These are phyloP conservation scores for Cyphellophora attinorum DNA, from an alignment of 2,329 filamentous ascomycete genomes.

Conservation along the genomic window DNA sequence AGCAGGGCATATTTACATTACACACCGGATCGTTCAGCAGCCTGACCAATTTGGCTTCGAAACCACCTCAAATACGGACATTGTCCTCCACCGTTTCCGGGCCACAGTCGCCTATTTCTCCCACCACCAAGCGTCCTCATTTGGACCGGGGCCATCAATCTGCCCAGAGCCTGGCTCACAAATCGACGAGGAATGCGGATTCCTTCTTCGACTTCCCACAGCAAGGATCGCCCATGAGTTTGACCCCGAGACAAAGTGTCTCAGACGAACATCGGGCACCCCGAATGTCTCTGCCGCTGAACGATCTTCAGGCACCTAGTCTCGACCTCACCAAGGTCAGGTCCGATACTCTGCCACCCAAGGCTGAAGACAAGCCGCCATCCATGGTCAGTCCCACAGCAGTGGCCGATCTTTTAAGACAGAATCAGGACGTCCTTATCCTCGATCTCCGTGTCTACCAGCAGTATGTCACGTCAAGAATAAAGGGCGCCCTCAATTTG, in stretches of 20 bases:
- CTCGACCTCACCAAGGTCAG: constrained; percentile 17
- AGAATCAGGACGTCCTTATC: constrained; percentile 52
- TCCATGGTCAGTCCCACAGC: constrained; percentile 45
- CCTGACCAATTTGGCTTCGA: constrained; percentile 4
- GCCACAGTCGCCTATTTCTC: constrained; percentile 6
- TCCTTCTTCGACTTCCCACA: constrained; percentile 34
- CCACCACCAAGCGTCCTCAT: constrained; percentile 7
- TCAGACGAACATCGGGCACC: constrained; percentile 39
- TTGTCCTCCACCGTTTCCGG: constrained; percentile 6
- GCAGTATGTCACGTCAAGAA: constrained; percentile 65
- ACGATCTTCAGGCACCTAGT: constrained; percentile 32
- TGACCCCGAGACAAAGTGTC: constrained; percentile 27
- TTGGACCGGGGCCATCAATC: constrained; percentile 6
- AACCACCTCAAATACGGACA: constrained; percentile 11
- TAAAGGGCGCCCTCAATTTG: constrained; percentile 75
- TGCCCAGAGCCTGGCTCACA: not conserved
- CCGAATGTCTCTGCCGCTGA: constrained; percentile 45
- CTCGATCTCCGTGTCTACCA: constrained; percentile 82
- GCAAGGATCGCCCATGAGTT: constrained; percentile 37
- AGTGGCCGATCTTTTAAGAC: constrained; percentile 48
- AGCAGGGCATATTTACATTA: constrained; percentile 46
- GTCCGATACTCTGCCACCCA: constrained; percentile 46
- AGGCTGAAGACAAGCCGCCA: constrained; percentile 34
- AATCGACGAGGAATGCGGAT: constrained; percentile 8
- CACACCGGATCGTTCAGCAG: constrained; percentile 1